Conservation (phyloP, 2,329 filamentous ascomycete genomes). For the Diaporthe batatas region DNA sequence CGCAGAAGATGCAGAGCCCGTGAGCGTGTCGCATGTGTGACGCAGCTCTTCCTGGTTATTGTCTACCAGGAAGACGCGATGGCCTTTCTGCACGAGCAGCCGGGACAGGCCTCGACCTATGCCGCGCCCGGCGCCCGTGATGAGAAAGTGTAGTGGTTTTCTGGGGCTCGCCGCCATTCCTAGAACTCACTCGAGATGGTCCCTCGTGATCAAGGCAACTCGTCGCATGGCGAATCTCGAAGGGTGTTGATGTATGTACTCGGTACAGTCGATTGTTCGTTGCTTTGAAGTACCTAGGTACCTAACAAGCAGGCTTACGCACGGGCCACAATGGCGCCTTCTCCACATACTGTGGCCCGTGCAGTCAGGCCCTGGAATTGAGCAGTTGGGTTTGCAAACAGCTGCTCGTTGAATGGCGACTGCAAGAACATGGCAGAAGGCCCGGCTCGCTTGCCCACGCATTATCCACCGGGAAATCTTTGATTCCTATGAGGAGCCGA, state of each 20-base stretch:
- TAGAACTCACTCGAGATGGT: background rate
- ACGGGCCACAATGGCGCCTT: background rate
- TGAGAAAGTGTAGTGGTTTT: slow-evolving; percentile 54
- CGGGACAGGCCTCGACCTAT: slow-evolving; percentile 75
- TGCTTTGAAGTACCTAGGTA: too few relatives aligned
- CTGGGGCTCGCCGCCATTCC: slow-evolving; percentile 17
- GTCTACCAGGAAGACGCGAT: slow-evolving; percentile 57
- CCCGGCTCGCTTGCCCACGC: too few relatives aligned
- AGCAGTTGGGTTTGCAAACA: background rate
- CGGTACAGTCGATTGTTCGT: too few relatives aligned
- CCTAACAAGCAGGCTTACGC: background rate
- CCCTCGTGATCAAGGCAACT: background rate
- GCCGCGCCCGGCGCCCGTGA: slow-evolving; percentile 75
- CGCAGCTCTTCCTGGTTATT: slow-evolving; percentile 53
- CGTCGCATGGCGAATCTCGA: background rate
- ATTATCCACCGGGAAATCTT: background rate
- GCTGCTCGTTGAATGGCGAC: background rate
- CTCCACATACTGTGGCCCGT: background rate
- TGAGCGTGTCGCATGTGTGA: slow-evolving; percentile 50
- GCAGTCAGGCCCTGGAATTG: background rate
- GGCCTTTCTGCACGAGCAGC: slow-evolving; percentile 53
- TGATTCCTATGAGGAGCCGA: too few relatives aligned
- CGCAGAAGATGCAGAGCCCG: background rate
- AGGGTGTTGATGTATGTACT: background rate
- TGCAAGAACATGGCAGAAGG: too few relatives aligned